These are phyloP conservation scores for Hyaloscypha finlandica DNA, from an alignment of 495 filamentous ascomycete species.

Conservation along the genomic window DNA sequence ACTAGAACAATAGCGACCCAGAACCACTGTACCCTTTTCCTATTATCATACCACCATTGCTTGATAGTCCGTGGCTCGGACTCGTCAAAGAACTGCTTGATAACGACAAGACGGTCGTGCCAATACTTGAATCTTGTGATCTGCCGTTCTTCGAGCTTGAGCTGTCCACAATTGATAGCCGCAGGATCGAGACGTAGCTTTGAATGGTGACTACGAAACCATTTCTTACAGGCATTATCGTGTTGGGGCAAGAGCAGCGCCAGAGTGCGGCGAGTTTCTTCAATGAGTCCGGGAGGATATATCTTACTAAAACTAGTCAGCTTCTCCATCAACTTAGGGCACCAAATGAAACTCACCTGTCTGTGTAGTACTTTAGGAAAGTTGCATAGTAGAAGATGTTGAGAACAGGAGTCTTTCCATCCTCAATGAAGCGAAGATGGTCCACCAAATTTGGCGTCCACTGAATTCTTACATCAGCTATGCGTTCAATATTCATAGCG, in stretches of 20 bases:
- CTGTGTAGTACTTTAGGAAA: slow-evolving; percentile 4
- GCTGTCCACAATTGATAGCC: slow-evolving; percentile 27
- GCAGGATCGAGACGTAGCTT: slow-evolving; percentile 31
- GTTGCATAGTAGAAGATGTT: slow-evolving; percentile 9
- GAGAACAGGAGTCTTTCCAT: slow-evolving; percentile 31
- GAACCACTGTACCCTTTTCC: slow-evolving; percentile 55
- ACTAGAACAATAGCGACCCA: slow-evolving; percentile 54
- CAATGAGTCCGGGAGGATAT: slow-evolving; percentile 39
- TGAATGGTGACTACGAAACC: slow-evolving; percentile 34
- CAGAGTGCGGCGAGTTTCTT: slow-evolving; percentile 50
- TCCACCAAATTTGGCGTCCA: slow-evolving; percentile 47
- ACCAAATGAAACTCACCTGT: background rate
- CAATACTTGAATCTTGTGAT: slow-evolving; percentile 52
- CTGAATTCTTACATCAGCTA: slow-evolving; percentile 39
- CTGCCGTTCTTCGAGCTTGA: slow-evolving; percentile 39
- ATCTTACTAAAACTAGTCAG: slow-evolving; percentile 11
- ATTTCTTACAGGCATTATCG: slow-evolving; percentile 31
- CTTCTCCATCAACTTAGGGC: background rate
- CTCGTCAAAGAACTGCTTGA: slow-evolving; percentile 56
- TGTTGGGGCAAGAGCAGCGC: slow-evolving; percentile 48
- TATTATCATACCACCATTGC: slow-evolving; percentile 55
- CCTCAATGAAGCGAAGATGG: slow-evolving; percentile 44
- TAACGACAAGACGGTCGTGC: slow-evolving; percentile 51
- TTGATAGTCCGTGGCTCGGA: slow-evolving; percentile 43
- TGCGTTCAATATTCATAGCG: slow-evolving; percentile 33